Base-by-base conservation (phyloP, 2,329 filamentous ascomycete genomes). In the Rhinocladiella similis region DNA sequence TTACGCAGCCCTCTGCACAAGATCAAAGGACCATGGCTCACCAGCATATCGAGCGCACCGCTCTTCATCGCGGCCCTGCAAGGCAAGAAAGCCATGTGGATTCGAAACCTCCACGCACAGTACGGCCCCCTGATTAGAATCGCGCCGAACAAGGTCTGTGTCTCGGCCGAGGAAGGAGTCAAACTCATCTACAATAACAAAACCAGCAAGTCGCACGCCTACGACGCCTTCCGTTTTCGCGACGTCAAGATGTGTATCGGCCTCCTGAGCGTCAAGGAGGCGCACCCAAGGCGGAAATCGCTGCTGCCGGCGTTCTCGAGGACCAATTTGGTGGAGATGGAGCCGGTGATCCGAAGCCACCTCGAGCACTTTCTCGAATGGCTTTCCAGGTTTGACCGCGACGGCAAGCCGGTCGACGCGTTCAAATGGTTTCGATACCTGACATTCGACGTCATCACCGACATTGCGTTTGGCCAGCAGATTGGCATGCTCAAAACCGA, bases 201-300 rank as follows among this genome's bases (percentile, higher is more conserved):
- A 36, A 80, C 83, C 50, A 65, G 68, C 1, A 83, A 84, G 63
- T 73, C 78, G 1, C 61, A 66, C 1, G 76, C 71, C 48, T 83
- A 83, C 64, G 66, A 67, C 1, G 83, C 83, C 57, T 83, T 83
- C 60, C 77, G 83, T 54, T 79, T 81, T 13, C 80, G 82, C 58
- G 78, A 77, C 1, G 77, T 78, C 61, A 66, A 73, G 19, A 80
- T 80, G 1, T 76, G 83, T 16, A 68, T 79, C 76, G 3, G 75
- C 72, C 0, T 69, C 73, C 16, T 73, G 75, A 41, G 66, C 68
- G 3, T 72, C 71, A 1, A 72, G 79, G 46, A 67, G 80, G n/a
- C 73, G 72, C 5, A 61, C 65, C 2, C 68, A 80, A 43, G 79
- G 78, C 16, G 49, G 35, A 83, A 81, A 63, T 76, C 77, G 25